Conservation (phyloP, 495 filamentous ascomycete genomes). For the Aspergillus homomorphus region DNA sequence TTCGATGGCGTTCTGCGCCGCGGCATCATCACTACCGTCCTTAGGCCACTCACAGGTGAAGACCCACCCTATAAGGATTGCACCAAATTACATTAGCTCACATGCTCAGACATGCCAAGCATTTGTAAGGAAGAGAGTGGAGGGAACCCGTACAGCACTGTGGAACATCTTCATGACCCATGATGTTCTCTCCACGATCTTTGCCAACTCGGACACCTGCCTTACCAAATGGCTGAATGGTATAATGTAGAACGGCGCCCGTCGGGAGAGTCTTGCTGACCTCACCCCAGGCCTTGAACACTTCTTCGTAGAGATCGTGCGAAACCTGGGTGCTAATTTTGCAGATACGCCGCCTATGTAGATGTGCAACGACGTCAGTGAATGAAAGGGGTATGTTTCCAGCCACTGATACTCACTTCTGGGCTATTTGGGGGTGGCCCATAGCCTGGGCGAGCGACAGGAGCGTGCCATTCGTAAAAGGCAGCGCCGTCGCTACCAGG, state of each 20-base stretch:
- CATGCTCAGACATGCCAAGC: not conserved
- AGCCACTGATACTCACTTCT: not conserved
- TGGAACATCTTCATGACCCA: slow-evolving; percentile 14
- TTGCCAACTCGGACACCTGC: slow-evolving; percentile 13
- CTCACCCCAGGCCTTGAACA: slow-evolving; percentile 12
- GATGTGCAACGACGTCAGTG: not conserved
- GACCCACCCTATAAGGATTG: slow-evolving; percentile 13
- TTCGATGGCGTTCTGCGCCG: not conserved
- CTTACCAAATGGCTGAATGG: slow-evolving; percentile 17
- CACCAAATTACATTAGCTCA: not conserved
- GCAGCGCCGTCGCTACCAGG: slow-evolving; percentile 12
- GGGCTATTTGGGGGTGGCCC: not conserved
- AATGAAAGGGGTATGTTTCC: not conserved
- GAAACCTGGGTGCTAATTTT: slow-evolving; percentile 15
- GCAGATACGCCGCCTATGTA: slow-evolving; percentile 14
- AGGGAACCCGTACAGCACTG: slow-evolving; percentile 17
- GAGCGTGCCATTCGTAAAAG: slow-evolving; percentile 10
- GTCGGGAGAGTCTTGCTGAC: slow-evolving; percentile 7
- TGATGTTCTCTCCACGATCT: slow-evolving; percentile 20
- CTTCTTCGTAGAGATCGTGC: slow-evolving; percentile 17
- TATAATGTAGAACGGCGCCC: slow-evolving; percentile 7
- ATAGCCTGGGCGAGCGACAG: slow-evolving; percentile 13
- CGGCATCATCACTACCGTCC: not conserved
- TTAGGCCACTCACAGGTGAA: slow-evolving; percentile 8
- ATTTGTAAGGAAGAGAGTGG: not conserved